A percentile compares a stretch with the other conserved stretches of the same genome.
phyloP scores from a whole-genome alignment of 164 flowering plant genomes.

The Paratinospora sagittata region DNA sequence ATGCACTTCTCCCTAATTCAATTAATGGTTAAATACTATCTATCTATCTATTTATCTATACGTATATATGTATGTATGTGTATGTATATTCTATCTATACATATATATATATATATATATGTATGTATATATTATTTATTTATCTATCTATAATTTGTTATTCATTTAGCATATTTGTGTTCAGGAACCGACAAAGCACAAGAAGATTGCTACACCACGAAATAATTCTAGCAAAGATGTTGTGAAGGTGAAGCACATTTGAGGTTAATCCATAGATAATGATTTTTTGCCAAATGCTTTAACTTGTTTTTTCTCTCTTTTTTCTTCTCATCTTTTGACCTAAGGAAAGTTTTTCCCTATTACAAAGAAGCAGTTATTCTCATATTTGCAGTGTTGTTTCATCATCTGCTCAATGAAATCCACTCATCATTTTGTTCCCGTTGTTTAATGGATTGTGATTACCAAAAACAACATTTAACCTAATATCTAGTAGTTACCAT shows the following conservation, averaged over 20 bases:
- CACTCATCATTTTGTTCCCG: too few relatives aligned
- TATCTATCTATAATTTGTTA: not conserved
- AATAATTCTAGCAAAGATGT: constrained; percentile 38
- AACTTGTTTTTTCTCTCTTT: not conserved
- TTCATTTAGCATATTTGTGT: constrained; percentile 7
- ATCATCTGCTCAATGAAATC: too few relatives aligned
- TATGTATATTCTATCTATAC: too few relatives aligned
- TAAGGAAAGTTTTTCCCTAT: too few relatives aligned
- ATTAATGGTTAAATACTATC: too few relatives aligned
- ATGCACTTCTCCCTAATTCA: too few relatives aligned
- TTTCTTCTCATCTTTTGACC: not conserved
- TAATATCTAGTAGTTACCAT: too few relatives aligned
- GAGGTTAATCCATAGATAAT: not conserved
- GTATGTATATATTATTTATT: too few relatives aligned
- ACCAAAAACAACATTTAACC: too few relatives aligned
- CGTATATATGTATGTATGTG: too few relatives aligned
- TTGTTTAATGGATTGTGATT: too few relatives aligned
- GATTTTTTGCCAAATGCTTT: not conserved
- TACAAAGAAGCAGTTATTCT: not conserved
- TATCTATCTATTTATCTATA: too few relatives aligned
- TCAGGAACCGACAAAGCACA: constrained; percentile 65
- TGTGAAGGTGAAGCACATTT: constrained; percentile 34
- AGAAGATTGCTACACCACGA: constrained; percentile 38
- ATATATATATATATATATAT: not conserved
- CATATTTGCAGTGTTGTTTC: not conserved